These are phyloP conservation scores for Eruca vesicaria DNA, from an alignment of 441 rosid genomes.

Conservation along the genomic window DNA sequence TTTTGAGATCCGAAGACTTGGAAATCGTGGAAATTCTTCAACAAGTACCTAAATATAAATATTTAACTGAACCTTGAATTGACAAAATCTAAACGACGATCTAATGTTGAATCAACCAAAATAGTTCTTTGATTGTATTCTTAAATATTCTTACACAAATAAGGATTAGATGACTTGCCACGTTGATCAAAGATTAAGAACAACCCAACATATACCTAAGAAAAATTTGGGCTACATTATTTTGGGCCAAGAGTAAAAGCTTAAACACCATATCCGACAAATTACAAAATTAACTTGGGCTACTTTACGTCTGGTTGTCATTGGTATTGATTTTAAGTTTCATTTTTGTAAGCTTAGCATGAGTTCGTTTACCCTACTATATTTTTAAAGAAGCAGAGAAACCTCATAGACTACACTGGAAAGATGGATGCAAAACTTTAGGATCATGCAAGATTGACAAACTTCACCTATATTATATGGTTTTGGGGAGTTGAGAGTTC, in stretches of 20 bases:
- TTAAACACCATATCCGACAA: neutral
- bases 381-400: neutral
- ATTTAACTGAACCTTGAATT: neutral
- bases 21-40: neutral
- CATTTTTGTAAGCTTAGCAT: neutral
- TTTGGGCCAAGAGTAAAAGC: neutral
- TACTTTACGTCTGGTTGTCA: neutral
- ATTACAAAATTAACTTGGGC: neutral
- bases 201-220: neutral
- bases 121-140: neutral
- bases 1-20: conserved; percentile 27
- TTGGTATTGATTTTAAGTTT: neutral
- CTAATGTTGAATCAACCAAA: neutral
- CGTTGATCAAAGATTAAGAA: neutral
- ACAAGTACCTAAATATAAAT: neutral
- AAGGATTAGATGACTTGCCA: neutral
- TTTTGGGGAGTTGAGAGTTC: neutral
- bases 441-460: neutral
- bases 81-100: neutral
- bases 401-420: neutral
- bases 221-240: neutral
- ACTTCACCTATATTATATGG: neutral
- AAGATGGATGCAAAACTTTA: neutral
- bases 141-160: neutral
- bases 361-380: neutral